Base-by-base conservation (phyloP, 202 grass and related monocot species). In the Cymbopogon flexuosus region DNA sequence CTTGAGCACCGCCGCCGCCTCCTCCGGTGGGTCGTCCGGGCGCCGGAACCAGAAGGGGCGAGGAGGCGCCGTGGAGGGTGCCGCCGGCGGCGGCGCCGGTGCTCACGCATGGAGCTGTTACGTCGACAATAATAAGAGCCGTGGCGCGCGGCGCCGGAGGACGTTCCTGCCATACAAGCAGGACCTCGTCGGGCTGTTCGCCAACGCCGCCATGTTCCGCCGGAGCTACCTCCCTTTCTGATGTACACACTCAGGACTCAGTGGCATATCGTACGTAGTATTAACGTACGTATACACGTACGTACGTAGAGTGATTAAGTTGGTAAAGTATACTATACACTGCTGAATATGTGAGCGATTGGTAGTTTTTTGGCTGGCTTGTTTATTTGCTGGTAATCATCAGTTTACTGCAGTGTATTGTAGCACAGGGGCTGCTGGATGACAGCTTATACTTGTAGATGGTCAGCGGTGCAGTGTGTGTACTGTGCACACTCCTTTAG, bases 141-240 rank as follows among this genome's bases (percentile, higher is more conserved):
- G 35, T 18, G 69, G 79, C 13, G 58, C 37, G 14, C 57, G 78
- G 21, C 57, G 81, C 22, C 51, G 86, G 70, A 88, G 77, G 21
- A 75, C 86, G 56, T 94, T 85, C 86, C 85, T 94, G 35, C 92
- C 92, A 64, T 94, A 94, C 78, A 78, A 79, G 29, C 89, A 85
- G 54, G 78, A 89, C 64, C 49, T 94, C 68, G 75, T 87, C 74
- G 92, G 84, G 5, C 27, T 94, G 18, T 94, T 91, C 78, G 70
- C 78, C 10, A 86, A 68, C 42, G 34, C 59, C 68, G 82, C 75
- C 73, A 67, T 45, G 51, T 83, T 88, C 68, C 51, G 80, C n/a
- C 83, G 88, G 18, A 79, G 62, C 65, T 86, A 73, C 9, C 75
- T 73, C 57, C 86, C 84, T 3, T 85, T 87, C 33, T 91, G 69